Evolutionary conservation across 1,284 basidiomycete species (phyloP).

Genomic region (Trichosporon sp.): DNA sequence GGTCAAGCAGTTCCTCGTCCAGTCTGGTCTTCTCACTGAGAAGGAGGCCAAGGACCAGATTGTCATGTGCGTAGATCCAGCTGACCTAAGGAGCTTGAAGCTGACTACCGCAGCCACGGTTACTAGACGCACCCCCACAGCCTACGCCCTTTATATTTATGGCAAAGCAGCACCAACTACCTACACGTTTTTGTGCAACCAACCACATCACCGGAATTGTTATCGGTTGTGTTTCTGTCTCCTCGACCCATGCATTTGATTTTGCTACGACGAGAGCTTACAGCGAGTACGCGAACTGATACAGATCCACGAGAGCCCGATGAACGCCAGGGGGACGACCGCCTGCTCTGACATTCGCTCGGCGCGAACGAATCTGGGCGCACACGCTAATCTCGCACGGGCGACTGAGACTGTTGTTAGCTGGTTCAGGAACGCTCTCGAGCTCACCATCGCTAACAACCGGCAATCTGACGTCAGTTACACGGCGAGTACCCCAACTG

Average conservation of each 20-base stretch:
- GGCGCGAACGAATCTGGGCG: no score
- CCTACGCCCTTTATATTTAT: neutral
- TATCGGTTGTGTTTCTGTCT: conserved; percentile 2
- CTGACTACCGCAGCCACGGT: conserved; percentile 18
- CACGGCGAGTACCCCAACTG: no score
- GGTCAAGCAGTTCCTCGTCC: conserved; percentile 78
- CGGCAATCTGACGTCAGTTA: no score
- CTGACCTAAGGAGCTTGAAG: no score
- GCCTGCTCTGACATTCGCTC: no score
- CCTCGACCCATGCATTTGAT: conserved; percentile 2
- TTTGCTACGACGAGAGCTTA: neutral
- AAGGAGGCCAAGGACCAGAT: conserved; percentile 50
- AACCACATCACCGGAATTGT: neutral
- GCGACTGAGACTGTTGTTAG: no score
- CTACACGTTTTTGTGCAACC: neutral
- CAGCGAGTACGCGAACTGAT: neutral
- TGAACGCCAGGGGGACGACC: no score
- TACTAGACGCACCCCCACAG: no score
- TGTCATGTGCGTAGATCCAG: conserved; percentile 39
- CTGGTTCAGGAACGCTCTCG: no score
- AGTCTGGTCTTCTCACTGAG: conserved; percentile 48
- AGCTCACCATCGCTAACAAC: no score
- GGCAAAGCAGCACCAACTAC: neutral
- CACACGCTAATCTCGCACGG: no score
- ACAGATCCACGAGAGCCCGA: neutral